phyloP scores from a whole-genome alignment of 164 flowering plant species.

The Santalum album region DNA sequence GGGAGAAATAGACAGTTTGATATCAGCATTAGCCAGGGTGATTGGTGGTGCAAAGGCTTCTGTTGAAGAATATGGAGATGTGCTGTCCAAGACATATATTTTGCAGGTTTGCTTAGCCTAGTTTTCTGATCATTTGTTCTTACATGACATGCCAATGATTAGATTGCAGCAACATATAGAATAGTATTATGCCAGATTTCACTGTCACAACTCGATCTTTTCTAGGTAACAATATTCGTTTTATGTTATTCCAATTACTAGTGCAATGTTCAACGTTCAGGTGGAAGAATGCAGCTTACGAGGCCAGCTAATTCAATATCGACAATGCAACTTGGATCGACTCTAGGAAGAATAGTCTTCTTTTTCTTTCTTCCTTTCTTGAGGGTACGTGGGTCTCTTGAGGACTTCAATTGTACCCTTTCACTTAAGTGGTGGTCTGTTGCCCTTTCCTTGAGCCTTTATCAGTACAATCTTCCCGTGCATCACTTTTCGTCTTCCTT shows the following conservation, averaged over 20 bases:
- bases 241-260: background rate
- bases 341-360: conserved; percentile 1
- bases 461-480: too few relatives aligned
- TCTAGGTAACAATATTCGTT: background rate
- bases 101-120: conserved; percentile 44
- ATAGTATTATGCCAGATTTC: too few relatives aligned
- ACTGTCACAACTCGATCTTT: too few relatives aligned
- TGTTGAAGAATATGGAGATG: conserved; percentile 56
- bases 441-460: too few relatives aligned
- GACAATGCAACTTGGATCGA: conserved; percentile 4
- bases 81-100: conserved; percentile 29
- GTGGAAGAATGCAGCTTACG: conserved; percentile 61
- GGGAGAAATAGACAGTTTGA: conserved; percentile 35
- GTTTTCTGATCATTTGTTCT: background rate
- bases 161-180: background rate
- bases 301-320: conserved; percentile 44
- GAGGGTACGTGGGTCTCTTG: too few relatives aligned
- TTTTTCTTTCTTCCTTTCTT: background rate
- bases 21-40: conserved; percentile 54
- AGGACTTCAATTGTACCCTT: too few relatives aligned
- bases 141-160: background rate
- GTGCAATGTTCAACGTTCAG: conserved; percentile 20
- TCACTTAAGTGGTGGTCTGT: too few relatives aligned
- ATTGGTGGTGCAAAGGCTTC: conserved; percentile 42
- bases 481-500: too few relatives aligned